Evolutionary conservation across 2,329 filamentous ascomycete species (phyloP).

Genomic region (Aspergillus sp.): DNA sequence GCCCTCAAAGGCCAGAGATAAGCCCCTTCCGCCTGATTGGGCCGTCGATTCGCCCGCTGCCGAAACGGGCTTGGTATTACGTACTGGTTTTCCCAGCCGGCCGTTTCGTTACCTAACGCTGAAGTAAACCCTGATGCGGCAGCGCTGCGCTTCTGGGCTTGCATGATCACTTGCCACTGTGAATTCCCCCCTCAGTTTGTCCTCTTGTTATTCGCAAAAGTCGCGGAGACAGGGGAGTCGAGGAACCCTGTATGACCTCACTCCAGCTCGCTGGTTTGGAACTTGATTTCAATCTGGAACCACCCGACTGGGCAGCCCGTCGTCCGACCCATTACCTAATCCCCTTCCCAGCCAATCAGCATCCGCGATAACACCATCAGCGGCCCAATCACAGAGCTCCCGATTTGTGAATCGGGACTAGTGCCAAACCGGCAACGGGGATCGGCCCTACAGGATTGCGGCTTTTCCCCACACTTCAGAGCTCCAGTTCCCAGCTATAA

Average conservation of each 20-base stretch:
- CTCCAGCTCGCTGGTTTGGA: background rate
- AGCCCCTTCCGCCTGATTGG: slow-evolving; percentile 32
- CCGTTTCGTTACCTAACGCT: slow-evolving; percentile 11
- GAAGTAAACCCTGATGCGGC: slow-evolving; percentile 1
- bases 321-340: slow-evolving; percentile 1
- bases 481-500: background rate
- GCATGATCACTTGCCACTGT: background rate
- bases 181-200: background rate
- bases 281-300: background rate
- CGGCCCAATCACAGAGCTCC: slow-evolving; percentile 24
- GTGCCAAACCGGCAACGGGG: slow-evolving; percentile 25
- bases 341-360: slow-evolving; percentile 24
- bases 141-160: background rate
- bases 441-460: slow-evolving; percentile 27
- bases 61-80: slow-evolving; percentile 30
- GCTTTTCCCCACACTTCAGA: slow-evolving; percentile 20
- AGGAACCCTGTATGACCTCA: background rate
- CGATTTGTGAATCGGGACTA: slow-evolving; percentile 19
- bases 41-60: slow-evolving; percentile 13
- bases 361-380: slow-evolving; percentile 20
- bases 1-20: slow-evolving; percentile 25
- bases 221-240: background rate
- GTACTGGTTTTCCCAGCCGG: slow-evolving; percentile 23
- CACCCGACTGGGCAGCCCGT: background rate
- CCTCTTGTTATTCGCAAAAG: too few relatives aligned